Evolutionary conservation across 2,329 filamentous ascomycete genomes (phyloP).

Genomic region (Pseudogymnoascus sp.): DNA sequence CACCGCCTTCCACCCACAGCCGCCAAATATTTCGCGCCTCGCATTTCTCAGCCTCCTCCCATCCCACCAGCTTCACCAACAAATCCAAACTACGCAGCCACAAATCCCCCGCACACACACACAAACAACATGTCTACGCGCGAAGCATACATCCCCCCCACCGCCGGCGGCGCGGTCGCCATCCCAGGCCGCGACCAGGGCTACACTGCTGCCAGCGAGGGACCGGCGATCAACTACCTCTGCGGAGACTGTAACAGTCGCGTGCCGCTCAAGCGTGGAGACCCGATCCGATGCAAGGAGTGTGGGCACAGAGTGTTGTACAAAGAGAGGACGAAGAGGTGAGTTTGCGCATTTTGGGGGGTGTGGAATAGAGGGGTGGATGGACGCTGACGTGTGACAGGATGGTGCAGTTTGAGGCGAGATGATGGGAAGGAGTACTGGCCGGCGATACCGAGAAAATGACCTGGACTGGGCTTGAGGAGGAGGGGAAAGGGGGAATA

Average conservation of each 20-base stretch:
- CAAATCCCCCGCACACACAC: neutral
- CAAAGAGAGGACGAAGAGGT: conserved; percentile 98
- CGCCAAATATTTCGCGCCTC: neutral
- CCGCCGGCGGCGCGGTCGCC: conserved; percentile 37
- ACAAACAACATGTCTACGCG: conserved; percentile 54
- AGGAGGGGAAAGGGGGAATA: neutral
- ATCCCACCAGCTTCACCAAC: neutral
- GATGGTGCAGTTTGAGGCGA: conserved; percentile 98
- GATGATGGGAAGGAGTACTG: conserved; percentile 44
- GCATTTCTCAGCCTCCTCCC: neutral
- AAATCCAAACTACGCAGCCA: neutral
- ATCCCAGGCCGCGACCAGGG: conserved; percentile 26
- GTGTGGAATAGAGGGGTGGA: conserved; percentile 4
- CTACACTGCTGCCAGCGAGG: conserved; percentile 36
- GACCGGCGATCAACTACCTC: conserved; percentile 58
- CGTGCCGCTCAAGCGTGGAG: conserved; percentile 67
- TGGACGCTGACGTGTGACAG: conserved; percentile 39
- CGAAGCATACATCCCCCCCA: conserved; percentile 71
- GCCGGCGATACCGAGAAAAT: conserved; percentile 8
- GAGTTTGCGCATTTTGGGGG: conserved; percentile 31
- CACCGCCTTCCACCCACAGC: conserved; percentile 4
- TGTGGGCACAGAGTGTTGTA: conserved; percentile 94
- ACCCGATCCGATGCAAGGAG: conserved; percentile 80
- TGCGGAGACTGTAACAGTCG: conserved; percentile 82
- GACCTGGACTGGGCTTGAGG: neutral